phyloP scores from a whole-genome alignment of 345 rosid species.

The Brassica rapa region DNA sequence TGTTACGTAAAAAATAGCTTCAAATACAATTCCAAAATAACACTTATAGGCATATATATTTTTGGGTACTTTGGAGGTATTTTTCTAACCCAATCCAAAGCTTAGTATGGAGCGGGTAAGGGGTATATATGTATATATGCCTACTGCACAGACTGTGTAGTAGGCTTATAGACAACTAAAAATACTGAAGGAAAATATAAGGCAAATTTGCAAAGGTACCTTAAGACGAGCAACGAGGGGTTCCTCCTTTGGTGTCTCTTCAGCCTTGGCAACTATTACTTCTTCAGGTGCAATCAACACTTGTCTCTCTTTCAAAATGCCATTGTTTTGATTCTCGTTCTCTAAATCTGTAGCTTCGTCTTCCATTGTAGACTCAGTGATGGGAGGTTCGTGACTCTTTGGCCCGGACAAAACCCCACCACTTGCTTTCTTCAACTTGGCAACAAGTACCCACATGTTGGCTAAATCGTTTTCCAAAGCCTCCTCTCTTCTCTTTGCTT shows the following conservation, averaged over 20 bases:
- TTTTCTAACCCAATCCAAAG: neutral
- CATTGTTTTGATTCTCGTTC: slow-evolving; percentile 39
- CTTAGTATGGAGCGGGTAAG: neutral
- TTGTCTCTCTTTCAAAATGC: slow-evolving; percentile 54
- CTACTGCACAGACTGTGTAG: neutral
- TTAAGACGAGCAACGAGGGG: slow-evolving; percentile 84
- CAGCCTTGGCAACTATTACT: slow-evolving; percentile 33
- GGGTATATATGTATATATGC: neutral
- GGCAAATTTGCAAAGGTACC: slow-evolving; percentile 42
- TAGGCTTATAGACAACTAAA: slow-evolving; percentile 1
- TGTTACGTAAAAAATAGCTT: slow-evolving; percentile 39
- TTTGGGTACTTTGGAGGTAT: neutral
- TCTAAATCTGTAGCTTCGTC: slow-evolving; percentile 42
- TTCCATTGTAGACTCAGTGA: slow-evolving; percentile 29
- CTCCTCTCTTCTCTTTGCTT: slow-evolving; percentile 85
- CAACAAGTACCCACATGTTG: slow-evolving; percentile 99
- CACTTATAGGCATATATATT: neutral
- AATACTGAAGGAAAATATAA: slow-evolving; percentile 15
- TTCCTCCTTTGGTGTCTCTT: slow-evolving; percentile 65
- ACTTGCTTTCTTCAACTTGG: slow-evolving; percentile 83
- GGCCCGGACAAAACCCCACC: slow-evolving; percentile 54
- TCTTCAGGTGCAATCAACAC: slow-evolving; percentile 48
- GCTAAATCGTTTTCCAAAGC: slow-evolving; percentile 92
- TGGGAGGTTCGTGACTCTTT: slow-evolving; percentile 40
- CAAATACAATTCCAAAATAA: neutral